These are phyloP conservation scores for Amauroascus verrucosus DNA, from an alignment of 2,329 filamentous ascomycete genomes.

Conservation along the genomic window DNA sequence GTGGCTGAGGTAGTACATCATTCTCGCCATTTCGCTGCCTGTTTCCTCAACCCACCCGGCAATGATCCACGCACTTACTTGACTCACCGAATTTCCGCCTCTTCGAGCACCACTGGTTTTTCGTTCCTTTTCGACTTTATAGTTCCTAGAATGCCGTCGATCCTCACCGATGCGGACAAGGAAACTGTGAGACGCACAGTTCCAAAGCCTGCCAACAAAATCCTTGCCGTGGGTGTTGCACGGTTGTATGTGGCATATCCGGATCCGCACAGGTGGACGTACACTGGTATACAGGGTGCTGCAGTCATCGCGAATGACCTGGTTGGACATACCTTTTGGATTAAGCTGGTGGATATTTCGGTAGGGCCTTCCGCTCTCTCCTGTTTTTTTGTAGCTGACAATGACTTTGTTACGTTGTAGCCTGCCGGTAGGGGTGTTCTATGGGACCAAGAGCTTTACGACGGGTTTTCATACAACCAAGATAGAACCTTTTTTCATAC, in stretches of 20 bases:
- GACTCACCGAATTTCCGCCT: neutral
- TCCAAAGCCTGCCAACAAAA: constrained; percentile 92
- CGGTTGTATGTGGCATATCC: constrained; percentile 90
- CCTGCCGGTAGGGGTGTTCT: constrained; percentile 72
- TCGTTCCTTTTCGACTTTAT: neutral
- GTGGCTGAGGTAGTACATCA: too few relatives aligned
- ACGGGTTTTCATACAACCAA: constrained; percentile 89
- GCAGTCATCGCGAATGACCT: constrained; percentile 85
- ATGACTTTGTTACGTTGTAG: constrained; percentile 33
- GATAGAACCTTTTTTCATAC: constrained; percentile 96
- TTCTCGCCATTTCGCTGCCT: too few relatives aligned
- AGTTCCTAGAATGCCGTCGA: constrained; percentile 43
- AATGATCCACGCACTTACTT: neutral
- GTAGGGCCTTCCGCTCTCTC: constrained; percentile 44
- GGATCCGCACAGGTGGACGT: constrained; percentile 76
- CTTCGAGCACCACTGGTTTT: neutral
- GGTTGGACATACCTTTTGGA: constrained; percentile 91
- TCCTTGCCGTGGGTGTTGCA: constrained; percentile 87
- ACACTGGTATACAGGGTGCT: constrained; percentile 86
- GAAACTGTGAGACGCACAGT: constrained; percentile 91
- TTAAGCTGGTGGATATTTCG: constrained; percentile 95
- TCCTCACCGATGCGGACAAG: constrained; percentile 88
- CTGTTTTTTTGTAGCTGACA: neutral
- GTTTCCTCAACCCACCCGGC: too few relatives aligned
- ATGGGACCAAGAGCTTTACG: constrained; percentile 97